A percentile compares a stretch with the other conserved stretches of the same genome.
phyloP scores from a whole-genome alignment of 1,284 basidiomycete species.

The Abortiporus biennis region DNA sequence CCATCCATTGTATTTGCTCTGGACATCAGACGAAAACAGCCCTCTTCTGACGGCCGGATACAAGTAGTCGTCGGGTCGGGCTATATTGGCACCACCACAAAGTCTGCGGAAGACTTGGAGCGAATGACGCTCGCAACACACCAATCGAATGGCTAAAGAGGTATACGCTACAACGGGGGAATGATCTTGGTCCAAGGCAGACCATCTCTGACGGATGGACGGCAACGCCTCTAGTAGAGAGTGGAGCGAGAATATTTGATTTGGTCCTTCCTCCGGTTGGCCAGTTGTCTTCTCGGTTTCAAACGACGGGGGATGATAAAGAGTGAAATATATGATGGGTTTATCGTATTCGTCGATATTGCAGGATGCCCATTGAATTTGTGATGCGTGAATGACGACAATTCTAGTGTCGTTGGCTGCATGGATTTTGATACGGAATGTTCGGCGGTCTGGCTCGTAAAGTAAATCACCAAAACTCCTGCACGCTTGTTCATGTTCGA shows the following conservation, averaged over 20 bases:
- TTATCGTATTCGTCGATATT: slow-evolving; percentile 14
- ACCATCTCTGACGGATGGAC: slow-evolving; percentile 16
- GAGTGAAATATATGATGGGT: slow-evolving; percentile 34
- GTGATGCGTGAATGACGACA: slow-evolving; percentile 39
- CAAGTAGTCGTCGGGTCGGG: slow-evolving; percentile 29
- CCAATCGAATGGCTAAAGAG: slow-evolving; percentile 41
- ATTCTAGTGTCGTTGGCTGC: slow-evolving; percentile 19
- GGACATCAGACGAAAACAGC: slow-evolving; percentile 34
- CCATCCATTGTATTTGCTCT: slow-evolving; percentile 30
- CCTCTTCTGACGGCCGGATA: slow-evolving; percentile 32
- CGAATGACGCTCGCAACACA: slow-evolving; percentile 30
- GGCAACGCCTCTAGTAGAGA: neutral
- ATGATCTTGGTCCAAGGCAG: slow-evolving; percentile 21
- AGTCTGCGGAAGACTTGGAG: slow-evolving; percentile 34
- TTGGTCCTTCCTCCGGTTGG: neutral
- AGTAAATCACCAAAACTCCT: slow-evolving; percentile 19
- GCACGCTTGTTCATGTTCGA: slow-evolving; percentile 43
- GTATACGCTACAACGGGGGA: slow-evolving; percentile 34
- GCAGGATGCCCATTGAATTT: slow-evolving; percentile 34
- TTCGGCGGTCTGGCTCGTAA: slow-evolving; percentile 40
- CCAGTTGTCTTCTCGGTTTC: slow-evolving; percentile 22
- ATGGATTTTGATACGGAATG: slow-evolving; percentile 35
- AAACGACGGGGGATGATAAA: slow-evolving; percentile 40
- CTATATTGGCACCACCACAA: slow-evolving; percentile 27
- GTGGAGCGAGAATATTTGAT: slow-evolving; percentile 5